Conservation (phyloP, 75 land plant genomes). For the Pinus albicaulis region DNA sequence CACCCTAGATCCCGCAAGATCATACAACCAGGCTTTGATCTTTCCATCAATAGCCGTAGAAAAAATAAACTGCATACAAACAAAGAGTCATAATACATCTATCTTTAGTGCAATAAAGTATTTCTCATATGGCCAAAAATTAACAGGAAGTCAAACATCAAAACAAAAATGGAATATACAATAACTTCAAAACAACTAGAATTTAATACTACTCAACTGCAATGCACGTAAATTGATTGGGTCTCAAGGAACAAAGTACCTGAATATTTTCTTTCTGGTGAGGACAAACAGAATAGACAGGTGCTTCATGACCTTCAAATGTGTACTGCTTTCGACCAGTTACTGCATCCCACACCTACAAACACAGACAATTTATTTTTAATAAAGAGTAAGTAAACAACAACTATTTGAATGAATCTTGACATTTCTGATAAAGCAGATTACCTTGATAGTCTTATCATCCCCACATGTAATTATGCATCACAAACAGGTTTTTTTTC, state of each 20-base stretch:
- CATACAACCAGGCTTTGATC: conserved; percentile 89
- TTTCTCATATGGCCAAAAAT: background rate
- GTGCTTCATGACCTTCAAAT: conserved; percentile 80
- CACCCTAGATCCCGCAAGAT: conserved; percentile 67
- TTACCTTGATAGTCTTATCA: conserved; percentile 90
- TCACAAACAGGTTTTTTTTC: too few species aligned
- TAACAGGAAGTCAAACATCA: conserved; percentile 1
- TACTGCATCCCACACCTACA: conserved; percentile 34
- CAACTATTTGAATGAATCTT: background rate
- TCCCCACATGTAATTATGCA: conserved; percentile 93
- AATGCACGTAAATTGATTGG: background rate
- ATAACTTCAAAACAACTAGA: background rate
- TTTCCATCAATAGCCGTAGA: conserved; percentile 84
- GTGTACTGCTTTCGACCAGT: conserved; percentile 21
- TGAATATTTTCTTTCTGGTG: conserved; percentile 81
- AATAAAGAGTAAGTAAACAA: background rate
- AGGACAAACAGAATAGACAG: conserved; percentile 74
- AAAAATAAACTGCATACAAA: conserved; percentile 70
- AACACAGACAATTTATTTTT: conserved; percentile 8
- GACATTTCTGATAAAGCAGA: background rate
- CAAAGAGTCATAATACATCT: background rate
- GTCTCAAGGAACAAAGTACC: conserved; percentile 25
- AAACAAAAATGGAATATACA: background rate
- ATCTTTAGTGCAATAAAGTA: background rate
- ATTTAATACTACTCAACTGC: background rate